Percentiles rank a stretch among this genome's conserved stretches.
Evolutionary conservation across 2,329 filamentous ascomycete species (phyloP).

Genomic region (Mycosphaerella arachidis): DNA sequence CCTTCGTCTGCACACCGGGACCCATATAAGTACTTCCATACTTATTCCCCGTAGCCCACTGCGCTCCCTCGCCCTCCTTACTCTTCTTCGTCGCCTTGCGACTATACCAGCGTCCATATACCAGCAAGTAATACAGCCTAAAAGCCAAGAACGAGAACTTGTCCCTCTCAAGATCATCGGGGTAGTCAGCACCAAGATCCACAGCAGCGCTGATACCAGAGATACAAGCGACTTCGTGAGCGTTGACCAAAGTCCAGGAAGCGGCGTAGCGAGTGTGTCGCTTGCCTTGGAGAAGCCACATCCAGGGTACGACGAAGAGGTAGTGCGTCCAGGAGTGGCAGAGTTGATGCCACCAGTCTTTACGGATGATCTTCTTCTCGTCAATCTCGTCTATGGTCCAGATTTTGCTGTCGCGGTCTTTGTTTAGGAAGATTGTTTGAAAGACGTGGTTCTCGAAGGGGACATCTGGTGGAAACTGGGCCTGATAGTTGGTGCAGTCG

Average conservation of each 20-base stretch:
- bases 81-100: constrained; percentile 33
- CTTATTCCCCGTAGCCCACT: constrained; percentile 52
- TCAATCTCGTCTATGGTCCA: constrained; percentile 60
- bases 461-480: constrained; percentile 58
- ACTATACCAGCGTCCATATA: constrained; percentile 59
- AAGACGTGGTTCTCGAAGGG: constrained; percentile 61
- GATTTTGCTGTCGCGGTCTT: constrained; percentile 48
- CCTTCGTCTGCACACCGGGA: constrained; percentile 49
- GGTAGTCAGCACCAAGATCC: constrained; percentile 61
- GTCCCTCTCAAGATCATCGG: constrained; percentile 59
- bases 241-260: constrained; percentile 66
- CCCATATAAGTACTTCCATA: constrained; percentile 59
- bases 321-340: constrained; percentile 62
- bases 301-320: constrained; percentile 61
- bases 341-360: constrained; percentile 66
- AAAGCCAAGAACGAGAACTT: constrained; percentile 58
- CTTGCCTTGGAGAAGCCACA: constrained; percentile 67
- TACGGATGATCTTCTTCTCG: constrained; percentile 55
- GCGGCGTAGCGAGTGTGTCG: constrained; percentile 61
- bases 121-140: constrained; percentile 57
- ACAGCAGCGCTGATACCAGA: constrained; percentile 68
- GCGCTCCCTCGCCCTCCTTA: constrained; percentile 47
- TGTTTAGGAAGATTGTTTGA: constrained; percentile 65
- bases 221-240: constrained; percentile 67
- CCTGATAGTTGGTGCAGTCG: constrained; percentile 71